These are phyloP conservation scores for Pseudozyma pruni DNA, from an alignment of 1,284 basidiomycete species.

Conservation along the genomic window DNA sequence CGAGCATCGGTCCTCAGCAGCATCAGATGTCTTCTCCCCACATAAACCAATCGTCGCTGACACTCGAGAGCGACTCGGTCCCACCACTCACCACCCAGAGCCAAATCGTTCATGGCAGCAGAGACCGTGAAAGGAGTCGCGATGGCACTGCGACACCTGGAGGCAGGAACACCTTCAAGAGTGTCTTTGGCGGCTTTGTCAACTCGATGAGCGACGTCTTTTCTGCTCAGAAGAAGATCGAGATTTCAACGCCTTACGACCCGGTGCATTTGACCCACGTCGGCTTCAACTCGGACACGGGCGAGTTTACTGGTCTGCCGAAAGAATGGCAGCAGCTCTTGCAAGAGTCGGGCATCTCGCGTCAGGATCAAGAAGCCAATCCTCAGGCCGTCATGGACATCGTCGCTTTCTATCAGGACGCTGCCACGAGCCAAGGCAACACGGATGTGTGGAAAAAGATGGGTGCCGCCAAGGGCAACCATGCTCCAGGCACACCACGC, in stretches of 20 bases:
- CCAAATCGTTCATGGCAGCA: slow-evolving; percentile 36
- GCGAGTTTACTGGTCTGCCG: slow-evolving; percentile 89
- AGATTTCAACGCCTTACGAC: slow-evolving; percentile 97
- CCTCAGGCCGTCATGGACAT: slow-evolving; percentile 99
- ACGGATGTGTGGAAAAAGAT: slow-evolving; percentile 69
- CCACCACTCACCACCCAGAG: slow-evolving; percentile 42
- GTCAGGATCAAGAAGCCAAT: slow-evolving; percentile 94
- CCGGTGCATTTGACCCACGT: slow-evolving; percentile 99
- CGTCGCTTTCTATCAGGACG: slow-evolving; percentile 95
- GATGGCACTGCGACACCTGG: slow-evolving; percentile 41
- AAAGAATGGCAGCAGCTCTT: slow-evolving; percentile 99
- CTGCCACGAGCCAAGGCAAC: slow-evolving; percentile 65
- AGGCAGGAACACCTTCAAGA: slow-evolving; percentile 64
- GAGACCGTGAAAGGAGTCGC: slow-evolving; percentile 44
- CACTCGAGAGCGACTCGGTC: slow-evolving; percentile 25
- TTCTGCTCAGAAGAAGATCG: slow-evolving; percentile 81
- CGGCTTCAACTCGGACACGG: slow-evolving; percentile 97
- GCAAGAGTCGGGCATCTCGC: slow-evolving; percentile 94
- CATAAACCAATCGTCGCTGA: slow-evolving; percentile 40
- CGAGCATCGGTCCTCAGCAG: slow-evolving; percentile 47
- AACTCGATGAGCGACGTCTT: slow-evolving; percentile 75
- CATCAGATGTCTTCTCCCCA: slow-evolving; percentile 42
- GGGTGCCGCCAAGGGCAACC: slow-evolving; percentile 51
- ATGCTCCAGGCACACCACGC: slow-evolving; percentile 32
- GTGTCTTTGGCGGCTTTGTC: slow-evolving; percentile 68